These are phyloP conservation scores for Ceratonia siliqua DNA, from an alignment of 306 rosid species.

Conservation along the genomic window DNA sequence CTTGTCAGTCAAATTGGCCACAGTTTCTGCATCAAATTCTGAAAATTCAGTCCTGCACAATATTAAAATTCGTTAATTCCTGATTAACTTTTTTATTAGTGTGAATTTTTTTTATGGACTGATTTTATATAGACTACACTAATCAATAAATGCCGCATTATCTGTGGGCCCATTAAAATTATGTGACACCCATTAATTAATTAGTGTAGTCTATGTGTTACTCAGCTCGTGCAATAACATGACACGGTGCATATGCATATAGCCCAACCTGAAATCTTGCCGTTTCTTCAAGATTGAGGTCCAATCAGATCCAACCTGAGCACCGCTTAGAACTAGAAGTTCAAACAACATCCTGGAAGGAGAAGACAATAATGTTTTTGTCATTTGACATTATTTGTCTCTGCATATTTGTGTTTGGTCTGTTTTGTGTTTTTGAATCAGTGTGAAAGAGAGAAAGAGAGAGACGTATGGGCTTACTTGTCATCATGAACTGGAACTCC, in stretches of 20 bases:
- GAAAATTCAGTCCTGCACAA: slow-evolving; percentile 80
- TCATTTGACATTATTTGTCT: slow-evolving; percentile 25
- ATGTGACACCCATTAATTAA: no score
- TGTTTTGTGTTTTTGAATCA: background rate
- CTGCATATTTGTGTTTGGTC: background rate
- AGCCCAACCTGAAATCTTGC: slow-evolving; percentile 73
- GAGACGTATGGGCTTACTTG: slow-evolving; percentile 62
- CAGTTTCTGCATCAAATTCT: slow-evolving; percentile 76
- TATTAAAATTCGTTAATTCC: slow-evolving; percentile 21
- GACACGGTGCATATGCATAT: no score
- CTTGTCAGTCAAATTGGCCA: slow-evolving; percentile 75
- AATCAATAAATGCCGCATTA: no score
- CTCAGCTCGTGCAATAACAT: no score
- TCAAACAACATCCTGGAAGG: slow-evolving; percentile 78
- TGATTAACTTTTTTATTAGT: no score
- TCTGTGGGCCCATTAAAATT: no score
- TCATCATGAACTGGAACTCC: slow-evolving; percentile 98
- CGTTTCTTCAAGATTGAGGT: slow-evolving; percentile 94
- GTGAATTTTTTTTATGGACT: no score
- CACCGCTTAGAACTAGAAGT: slow-evolving; percentile 81
- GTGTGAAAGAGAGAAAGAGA: slow-evolving; percentile 22
- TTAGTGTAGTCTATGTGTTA: no score
- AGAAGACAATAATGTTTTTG: slow-evolving; percentile 25
- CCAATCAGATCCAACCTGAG: slow-evolving; percentile 99
- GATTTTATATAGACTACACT: no score